These are phyloP conservation scores for Stipa capillata DNA, from an alignment of 176 grass and related monocot genomes.

Conservation along the genomic window DNA sequence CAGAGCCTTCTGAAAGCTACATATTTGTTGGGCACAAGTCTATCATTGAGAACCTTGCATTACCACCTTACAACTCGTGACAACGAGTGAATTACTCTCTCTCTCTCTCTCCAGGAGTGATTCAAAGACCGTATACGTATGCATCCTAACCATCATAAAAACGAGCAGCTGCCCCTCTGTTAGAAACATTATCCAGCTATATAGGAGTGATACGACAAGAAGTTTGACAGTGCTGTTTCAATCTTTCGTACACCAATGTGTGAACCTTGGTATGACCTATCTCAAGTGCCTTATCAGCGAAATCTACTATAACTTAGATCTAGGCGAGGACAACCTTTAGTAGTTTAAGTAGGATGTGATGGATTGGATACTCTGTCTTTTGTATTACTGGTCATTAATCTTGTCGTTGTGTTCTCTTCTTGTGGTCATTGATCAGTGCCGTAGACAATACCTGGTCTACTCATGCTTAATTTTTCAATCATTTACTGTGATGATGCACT, in stretches of 20 bases:
- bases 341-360: neutral
- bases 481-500: neutral
- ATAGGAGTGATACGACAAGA: conserved; percentile 21
- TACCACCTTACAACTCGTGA: conserved; percentile 51
- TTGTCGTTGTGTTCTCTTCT: neutral
- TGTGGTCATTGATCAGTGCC: neutral
- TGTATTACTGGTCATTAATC: neutral
- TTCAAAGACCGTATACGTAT: conserved; percentile 64
- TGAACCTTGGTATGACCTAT: neutral
- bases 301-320: neutral
- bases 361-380: neutral
- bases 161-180: conserved; percentile 21
- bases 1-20: conserved; percentile 72
- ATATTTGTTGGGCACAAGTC: conserved; percentile 49
- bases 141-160: conserved; percentile 63
- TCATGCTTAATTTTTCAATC: neutral
- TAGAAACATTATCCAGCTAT: conserved; percentile 37
- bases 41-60: conserved; percentile 46
- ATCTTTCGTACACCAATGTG: conserved; percentile 6
- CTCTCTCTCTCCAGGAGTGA: conserved; percentile 40
- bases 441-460: neutral
- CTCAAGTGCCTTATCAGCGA: neutral
- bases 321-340: neutral
- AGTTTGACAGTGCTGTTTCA: conserved; percentile 13
- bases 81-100: conserved; percentile 35